These are phyloP conservation scores for Ceratobasidium sp. DNA, from an alignment of 1,284 basidiomycete genomes.

Conservation along the genomic window DNA sequence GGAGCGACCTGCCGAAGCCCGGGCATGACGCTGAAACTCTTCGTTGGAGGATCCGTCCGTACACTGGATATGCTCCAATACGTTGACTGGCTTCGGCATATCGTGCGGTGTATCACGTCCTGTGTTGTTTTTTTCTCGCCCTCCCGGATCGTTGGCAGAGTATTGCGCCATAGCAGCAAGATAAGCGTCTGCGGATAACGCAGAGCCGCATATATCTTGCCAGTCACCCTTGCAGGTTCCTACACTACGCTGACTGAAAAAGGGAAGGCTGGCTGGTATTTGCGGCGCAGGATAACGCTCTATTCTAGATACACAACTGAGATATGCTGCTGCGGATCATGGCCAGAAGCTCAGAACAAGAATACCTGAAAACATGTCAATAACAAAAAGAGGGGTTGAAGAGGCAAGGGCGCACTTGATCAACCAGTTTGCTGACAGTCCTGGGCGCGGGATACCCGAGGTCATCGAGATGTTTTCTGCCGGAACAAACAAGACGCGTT, in stretches of 20 bases:
- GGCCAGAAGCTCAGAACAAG: slow-evolving; percentile 62
- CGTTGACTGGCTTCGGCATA: slow-evolving; percentile 14
- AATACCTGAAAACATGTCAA: slow-evolving; percentile 61
- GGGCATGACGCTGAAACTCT: slow-evolving; percentile 2
- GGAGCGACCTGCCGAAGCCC: background rate
- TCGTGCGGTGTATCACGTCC: background rate
- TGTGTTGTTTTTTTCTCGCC: background rate
- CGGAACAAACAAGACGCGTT: slow-evolving; percentile 25
- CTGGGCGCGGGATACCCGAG: slow-evolving; percentile 89
- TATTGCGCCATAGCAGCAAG: background rate
- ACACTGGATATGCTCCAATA: background rate
- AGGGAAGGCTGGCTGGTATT: background rate
- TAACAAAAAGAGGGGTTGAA: background rate
- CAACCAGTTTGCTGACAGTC: slow-evolving; percentile 91
- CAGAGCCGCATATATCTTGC: slow-evolving; percentile 3
- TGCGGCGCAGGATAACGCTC: slow-evolving; percentile 1
- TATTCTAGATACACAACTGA: slow-evolving; percentile 44
- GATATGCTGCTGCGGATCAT: slow-evolving; percentile 22
- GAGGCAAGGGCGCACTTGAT: slow-evolving; percentile 71
- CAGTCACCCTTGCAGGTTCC: background rate
- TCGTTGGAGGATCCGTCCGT: background rate
- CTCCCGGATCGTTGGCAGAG: background rate
- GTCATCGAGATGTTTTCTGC: slow-evolving; percentile 86
- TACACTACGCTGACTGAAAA: background rate
- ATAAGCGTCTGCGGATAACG: background rate